These are phyloP conservation scores for Fistulifera pelliculosa DNA, from an alignment of 108 stramenopile species.

Conservation along the genomic window DNA sequence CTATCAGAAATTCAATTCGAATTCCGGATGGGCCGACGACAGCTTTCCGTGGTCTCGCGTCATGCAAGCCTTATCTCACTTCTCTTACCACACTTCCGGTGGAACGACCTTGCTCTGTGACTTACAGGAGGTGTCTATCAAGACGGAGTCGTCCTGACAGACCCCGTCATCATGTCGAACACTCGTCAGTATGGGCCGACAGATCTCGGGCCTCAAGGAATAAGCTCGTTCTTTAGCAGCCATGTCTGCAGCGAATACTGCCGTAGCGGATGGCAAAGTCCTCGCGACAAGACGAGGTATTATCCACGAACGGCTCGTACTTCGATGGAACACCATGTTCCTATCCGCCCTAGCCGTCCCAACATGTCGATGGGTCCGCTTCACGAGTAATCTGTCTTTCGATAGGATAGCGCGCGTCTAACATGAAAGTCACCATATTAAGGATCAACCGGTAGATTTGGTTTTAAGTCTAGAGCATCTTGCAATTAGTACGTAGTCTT, in stretches of 20 bases:
- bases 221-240: constrained; percentile 27
- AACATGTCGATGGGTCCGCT: constrained; percentile 10
- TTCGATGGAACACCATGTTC: constrained; percentile 17
- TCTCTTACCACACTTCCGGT: constrained; percentile 31
- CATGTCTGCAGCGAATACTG: constrained; percentile 42
- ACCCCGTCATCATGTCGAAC: constrained; percentile 37
- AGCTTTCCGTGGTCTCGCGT: constrained; percentile 23
- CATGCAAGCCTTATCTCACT: constrained; percentile 43
- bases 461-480: too few relatives aligned
- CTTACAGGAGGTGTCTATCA: constrained; percentile 38
- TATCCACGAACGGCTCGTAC: constrained; percentile 11
- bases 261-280: constrained; percentile 20
- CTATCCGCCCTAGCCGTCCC: constrained; percentile 4
- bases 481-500: too few relatives aligned
- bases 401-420: too few relatives aligned
- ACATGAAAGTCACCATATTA: too few relatives aligned
- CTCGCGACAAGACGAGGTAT: constrained; percentile 11
- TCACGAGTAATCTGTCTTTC: neutral
- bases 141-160: constrained; percentile 28
- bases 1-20: constrained; percentile 50
- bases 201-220: constrained; percentile 31
- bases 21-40: constrained; percentile 33
- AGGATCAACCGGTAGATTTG: too few relatives aligned
- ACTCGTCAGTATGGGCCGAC: constrained; percentile 23
- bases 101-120: constrained; percentile 37